Conservation (phyloP, 2,329 filamentous ascomycete species). For the Xylaria hypoxylon region DNA sequence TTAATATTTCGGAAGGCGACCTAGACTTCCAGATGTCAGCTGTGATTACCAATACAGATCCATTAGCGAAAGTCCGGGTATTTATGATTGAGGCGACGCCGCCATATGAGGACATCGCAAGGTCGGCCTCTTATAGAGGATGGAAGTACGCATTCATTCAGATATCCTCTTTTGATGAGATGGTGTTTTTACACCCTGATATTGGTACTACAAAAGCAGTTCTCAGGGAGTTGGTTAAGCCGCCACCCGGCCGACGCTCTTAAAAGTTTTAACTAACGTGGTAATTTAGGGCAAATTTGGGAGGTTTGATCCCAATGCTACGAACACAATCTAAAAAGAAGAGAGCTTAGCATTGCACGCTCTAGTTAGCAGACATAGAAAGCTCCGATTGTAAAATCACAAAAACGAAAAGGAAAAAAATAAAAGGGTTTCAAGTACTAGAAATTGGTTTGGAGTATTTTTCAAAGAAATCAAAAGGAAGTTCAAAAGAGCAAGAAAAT, state of each 20-base stretch:
- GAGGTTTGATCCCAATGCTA: too few relatives aligned
- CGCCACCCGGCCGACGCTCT: neutral
- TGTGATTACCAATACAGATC: neutral
- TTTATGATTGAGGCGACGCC: slow-evolving; percentile 4
- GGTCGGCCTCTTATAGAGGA: neutral
- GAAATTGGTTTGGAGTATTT: too few relatives aligned
- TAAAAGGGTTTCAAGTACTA: too few relatives aligned
- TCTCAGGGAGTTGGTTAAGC: neutral
- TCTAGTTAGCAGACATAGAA: too few relatives aligned
- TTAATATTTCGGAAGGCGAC: neutral
- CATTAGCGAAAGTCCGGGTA: neutral
- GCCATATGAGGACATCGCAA: neutral
- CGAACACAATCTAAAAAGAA: too few relatives aligned
- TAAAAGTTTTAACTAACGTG: neutral
- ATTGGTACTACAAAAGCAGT: neutral
- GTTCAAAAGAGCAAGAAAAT: too few relatives aligned
- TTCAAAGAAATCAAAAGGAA: too few relatives aligned
- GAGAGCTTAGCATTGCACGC: too few relatives aligned
- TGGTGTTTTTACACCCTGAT: slow-evolving; percentile 9
- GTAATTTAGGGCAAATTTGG: neutral
- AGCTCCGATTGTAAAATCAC: too few relatives aligned
- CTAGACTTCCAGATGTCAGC: slow-evolving; percentile 6
- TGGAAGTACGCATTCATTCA: slow-evolving; percentile 16
- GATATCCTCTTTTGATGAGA: neutral
- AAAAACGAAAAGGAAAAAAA: too few relatives aligned